A percentile compares a stretch with the other conserved stretches of the same genome.
Evolutionary conservation across 1,139 yeast genomes (phyloP).

Genomic region (Hyphopichia wangnamkhiaoensis): DNA sequence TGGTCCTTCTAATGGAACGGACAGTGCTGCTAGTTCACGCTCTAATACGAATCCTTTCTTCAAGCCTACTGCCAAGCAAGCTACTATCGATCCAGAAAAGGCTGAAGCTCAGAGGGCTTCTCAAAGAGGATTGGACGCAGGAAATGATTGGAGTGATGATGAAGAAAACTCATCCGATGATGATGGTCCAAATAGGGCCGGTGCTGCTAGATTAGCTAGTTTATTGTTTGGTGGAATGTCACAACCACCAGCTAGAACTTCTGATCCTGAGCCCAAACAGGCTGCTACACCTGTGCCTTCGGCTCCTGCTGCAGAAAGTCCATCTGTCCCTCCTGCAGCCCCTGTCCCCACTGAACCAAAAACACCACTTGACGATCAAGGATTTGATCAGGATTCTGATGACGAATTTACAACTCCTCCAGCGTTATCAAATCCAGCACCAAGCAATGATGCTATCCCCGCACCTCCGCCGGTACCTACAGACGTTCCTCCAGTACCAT

Average conservation of each 20-base stretch:
- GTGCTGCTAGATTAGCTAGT: conserved; percentile 65
- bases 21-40: conserved; percentile 10
- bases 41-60: conserved; percentile 46
- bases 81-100: conserved; percentile 50
- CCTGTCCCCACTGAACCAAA: conserved; percentile 3
- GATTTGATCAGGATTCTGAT: conserved; percentile 2
- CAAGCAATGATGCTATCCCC: conserved; percentile 22
- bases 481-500: conserved; percentile 13
- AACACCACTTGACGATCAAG: not conserved
- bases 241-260: conserved; percentile 33
- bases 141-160: conserved; percentile 62
- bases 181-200: conserved; percentile 48
- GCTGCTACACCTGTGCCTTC: conserved; percentile 13
- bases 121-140: conserved; percentile 57
- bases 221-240: conserved; percentile 65
- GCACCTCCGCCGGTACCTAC: conserved; percentile 21
- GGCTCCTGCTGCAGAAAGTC: conserved; percentile 6
- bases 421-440: conserved; percentile 15
- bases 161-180: conserved; percentile 56
- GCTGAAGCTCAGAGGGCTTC: conserved; percentile 65
- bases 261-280: conserved; percentile 12
- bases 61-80: conserved; percentile 37
- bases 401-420: conserved; percentile 14
- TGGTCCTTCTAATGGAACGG: conserved; percentile 10
- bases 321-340: conserved; percentile 13